Base-by-base conservation (phyloP, 2,329 filamentous ascomycete genomes). In the Lomentospora prolificans region DNA sequence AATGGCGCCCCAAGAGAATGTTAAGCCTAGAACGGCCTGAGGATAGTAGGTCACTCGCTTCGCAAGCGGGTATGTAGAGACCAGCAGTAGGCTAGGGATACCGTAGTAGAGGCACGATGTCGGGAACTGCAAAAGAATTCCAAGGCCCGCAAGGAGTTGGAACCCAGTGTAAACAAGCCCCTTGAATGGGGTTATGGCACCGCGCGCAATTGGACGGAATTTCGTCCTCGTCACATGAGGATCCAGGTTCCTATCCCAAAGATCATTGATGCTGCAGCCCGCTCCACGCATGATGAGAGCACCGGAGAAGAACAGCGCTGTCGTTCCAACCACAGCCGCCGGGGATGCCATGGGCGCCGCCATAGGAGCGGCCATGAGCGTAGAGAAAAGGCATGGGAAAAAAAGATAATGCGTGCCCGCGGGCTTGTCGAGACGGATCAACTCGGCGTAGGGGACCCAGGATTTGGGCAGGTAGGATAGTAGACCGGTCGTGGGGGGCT, bases 1-100 rank as follows among this genome's bases (percentile, higher is more conserved):
- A 53, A 94, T 81, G 14, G 90, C 87, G 25, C 90, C 90, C 90
- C 90, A 95, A 3, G 87, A 91, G 67, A 95, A 95, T 1, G 89
- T 90, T 55, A 94, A 69, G 0, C 90, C 90, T 0, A 95, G 80
- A 7, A 95, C 84, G 58, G 86, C 80, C 67, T 95, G 90, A 2
- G 90, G 90, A 66, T 95, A 95, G 68, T 95, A 84, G 0, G 90
- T 95, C 25, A 95, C 79, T 31, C 90, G 79, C 72, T 95, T 96
- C 9, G 89, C 88, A 17, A 95, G 73, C 12, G 90, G 90, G 66
- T 96, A 96, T 1, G 78, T 74, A 3, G 81, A 81, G 4, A 95
- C 89, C 7, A 95, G 72, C 2, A 86, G 64, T 39, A 95, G 74
- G 59, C 85, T 89, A 0, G 90, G 89, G 3, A 87, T 81, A 25